phyloP scores from a whole-genome alignment of 2,329 filamentous ascomycete genomes.

The Penicillium expansum region DNA sequence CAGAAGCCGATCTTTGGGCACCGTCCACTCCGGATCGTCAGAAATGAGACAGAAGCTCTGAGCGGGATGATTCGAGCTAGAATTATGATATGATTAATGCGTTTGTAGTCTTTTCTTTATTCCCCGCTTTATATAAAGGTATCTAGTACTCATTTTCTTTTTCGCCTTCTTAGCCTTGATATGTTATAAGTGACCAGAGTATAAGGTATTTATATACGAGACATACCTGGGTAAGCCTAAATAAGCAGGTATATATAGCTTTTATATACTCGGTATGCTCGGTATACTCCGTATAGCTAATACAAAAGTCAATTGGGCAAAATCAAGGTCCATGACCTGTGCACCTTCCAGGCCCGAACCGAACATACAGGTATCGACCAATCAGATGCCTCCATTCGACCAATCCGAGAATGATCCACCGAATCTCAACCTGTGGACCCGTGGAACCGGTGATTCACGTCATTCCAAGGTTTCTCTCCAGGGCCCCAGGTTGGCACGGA shows the following conservation, averaged over 20 bases:
- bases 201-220: no score
- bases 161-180: background rate
- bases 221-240: no score
- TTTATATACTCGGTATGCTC: no score
- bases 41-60: background rate
- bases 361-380: background rate
- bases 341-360: constrained; percentile 4
- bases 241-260: no score
- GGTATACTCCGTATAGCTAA: no score
- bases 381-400: background rate
- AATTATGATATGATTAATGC: background rate
- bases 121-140: background rate
- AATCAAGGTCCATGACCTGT: background rate
- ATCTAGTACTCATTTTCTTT: background rate
- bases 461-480: background rate
- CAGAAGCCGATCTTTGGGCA: background rate
- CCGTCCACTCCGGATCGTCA: background rate
- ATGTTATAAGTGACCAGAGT: background rate
- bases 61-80: background rate
- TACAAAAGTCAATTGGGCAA: background rate
- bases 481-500: constrained; percentile 4
- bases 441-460: background rate
- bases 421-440: background rate
- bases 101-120: background rate
- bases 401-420: background rate